Conservation (phyloP, 306 rosid genomes). For the Inga oerstediana region DNA sequence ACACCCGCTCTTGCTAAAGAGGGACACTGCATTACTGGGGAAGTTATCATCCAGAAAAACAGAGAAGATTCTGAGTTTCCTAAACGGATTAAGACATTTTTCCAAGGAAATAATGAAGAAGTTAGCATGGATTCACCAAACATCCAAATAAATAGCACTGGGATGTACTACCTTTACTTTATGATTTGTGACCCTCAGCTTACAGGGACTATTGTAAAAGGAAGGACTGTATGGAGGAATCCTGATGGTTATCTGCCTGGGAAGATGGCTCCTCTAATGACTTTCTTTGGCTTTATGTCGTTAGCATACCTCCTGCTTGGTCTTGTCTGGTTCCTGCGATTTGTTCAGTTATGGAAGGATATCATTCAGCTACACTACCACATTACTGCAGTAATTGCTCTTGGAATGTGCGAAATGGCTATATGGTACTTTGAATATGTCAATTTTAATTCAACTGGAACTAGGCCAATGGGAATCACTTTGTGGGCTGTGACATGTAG, state of each 20-base stretch:
- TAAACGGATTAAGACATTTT: slow-evolving; percentile 63
- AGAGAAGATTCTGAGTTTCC: slow-evolving; percentile 55
- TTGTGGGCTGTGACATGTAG: slow-evolving; percentile 90
- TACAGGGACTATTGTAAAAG: slow-evolving; percentile 67
- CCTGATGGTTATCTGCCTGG: slow-evolving; percentile 87
- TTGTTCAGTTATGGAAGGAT: slow-evolving; percentile 85
- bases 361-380: slow-evolving; percentile 82
- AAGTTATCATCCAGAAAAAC: slow-evolving; percentile 68
- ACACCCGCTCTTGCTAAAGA: slow-evolving; percentile 41
- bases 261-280: slow-evolving; percentile 87
- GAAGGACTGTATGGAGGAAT: slow-evolving; percentile 90
- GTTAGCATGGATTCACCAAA: slow-evolving; percentile 40
- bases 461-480: slow-evolving; percentile 90
- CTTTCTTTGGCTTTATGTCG: slow-evolving; percentile 82
- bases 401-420: slow-evolving; percentile 97
- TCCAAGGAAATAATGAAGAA: slow-evolving; percentile 51
- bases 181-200: slow-evolving; percentile 79
- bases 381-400: slow-evolving; percentile 83
- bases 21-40: slow-evolving; percentile 63
- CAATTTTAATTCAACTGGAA: slow-evolving; percentile 84
- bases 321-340: slow-evolving; percentile 78
- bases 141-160: slow-evolving; percentile 59
- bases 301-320: slow-evolving; percentile 80
- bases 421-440: slow-evolving; percentile 94
- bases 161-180: slow-evolving; percentile 92